Conservation (phyloP, 106 monocot genomes). For the Xerophyta viscosa region DNA sequence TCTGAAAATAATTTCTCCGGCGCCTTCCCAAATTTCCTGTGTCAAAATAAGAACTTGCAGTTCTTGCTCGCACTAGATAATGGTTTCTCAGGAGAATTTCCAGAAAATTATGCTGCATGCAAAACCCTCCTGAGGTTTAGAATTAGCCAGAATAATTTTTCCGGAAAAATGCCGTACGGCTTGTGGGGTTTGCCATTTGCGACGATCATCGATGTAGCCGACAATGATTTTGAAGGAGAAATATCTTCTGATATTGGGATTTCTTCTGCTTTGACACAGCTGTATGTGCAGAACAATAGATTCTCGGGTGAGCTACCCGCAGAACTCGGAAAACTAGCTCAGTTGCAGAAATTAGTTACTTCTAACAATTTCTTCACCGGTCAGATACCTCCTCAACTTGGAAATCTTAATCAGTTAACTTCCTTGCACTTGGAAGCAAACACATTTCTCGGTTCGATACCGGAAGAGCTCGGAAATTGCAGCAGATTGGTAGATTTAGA, state of each 20-base stretch:
- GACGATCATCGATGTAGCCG: constrained; percentile 53
- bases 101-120: constrained; percentile 54
- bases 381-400: constrained; percentile 43
- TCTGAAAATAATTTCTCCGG: constrained; percentile 81
- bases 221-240: constrained; percentile 53
- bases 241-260: constrained; percentile 50
- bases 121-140: constrained; percentile 55
- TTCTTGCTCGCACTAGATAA: constrained; percentile 72
- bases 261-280: constrained; percentile 40
- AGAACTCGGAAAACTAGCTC: constrained; percentile 42
- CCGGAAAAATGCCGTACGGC: constrained; percentile 39
- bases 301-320: constrained; percentile 52
- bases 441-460: constrained; percentile 43
- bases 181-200: constrained; percentile 67
- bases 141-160: constrained; percentile 49
- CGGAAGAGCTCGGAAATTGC: constrained; percentile 46
- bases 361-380: constrained; percentile 65
- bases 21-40: constrained; percentile 58
- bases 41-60: constrained; percentile 40
- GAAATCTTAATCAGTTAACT: constrained; percentile 34
- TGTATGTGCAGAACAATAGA: constrained; percentile 59
- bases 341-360: constrained; percentile 53
- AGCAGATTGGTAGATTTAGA: constrained; percentile 45
- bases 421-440: constrained; percentile 63
- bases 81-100: constrained; percentile 70